Evolutionary conservation across 2,329 filamentous ascomycete species (phyloP).

Genomic region (Colletotrichum karsti): DNA sequence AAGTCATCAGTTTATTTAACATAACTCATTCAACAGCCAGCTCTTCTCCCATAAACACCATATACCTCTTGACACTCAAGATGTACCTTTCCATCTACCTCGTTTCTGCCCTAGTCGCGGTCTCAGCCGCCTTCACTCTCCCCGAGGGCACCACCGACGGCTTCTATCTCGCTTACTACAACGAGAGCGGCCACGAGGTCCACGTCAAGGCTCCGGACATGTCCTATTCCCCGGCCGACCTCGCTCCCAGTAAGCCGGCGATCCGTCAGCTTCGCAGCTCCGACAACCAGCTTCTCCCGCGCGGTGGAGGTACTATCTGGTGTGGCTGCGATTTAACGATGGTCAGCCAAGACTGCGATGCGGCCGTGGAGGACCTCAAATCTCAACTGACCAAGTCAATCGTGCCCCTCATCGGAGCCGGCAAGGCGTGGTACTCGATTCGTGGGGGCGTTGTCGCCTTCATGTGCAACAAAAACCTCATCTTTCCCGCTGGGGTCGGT

Average conservation of each 20-base stretch:
- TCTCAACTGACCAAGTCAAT: too few species aligned
- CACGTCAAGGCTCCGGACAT: background rate
- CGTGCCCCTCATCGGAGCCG: background rate
- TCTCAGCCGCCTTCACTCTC: background rate
- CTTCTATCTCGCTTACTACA: background rate
- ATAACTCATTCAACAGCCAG: too few species aligned
- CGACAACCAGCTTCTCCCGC: too few species aligned
- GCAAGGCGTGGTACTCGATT: background rate
- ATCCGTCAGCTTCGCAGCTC: too few species aligned
- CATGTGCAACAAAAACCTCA: background rate
- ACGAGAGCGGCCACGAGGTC: background rate
- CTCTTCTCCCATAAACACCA: too few species aligned
- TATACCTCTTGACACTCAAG: too few species aligned
- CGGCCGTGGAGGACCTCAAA: background rate
- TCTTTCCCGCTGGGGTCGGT: too few species aligned
- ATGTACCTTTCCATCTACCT: too few species aligned
- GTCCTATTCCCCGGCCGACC: background rate
- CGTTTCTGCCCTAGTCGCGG: too few species aligned
- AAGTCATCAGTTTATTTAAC: too few species aligned
- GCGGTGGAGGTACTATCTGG: background rate
- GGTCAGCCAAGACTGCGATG: background rate
- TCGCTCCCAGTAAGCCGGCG: background rate
- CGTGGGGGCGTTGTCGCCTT: background rate
- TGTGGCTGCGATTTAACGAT: background rate
- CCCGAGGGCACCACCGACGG: background rate